Evolutionary conservation across 257 asterid species (phyloP).

Genomic region (Craterostigma plantagineum): DNA sequence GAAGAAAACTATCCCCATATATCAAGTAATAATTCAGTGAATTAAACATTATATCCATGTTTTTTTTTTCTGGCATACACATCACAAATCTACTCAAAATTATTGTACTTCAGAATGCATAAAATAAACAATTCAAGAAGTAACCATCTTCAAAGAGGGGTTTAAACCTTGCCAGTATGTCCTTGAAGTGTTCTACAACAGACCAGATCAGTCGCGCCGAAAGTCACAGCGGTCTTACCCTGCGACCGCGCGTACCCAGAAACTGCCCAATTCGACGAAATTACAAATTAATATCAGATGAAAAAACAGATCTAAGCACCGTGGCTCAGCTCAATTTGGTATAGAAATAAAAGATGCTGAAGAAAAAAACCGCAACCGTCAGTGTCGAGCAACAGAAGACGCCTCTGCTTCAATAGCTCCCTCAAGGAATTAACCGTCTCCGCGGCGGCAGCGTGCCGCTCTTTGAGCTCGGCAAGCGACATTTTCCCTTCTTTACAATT

Average conservation of each 20-base stretch:
- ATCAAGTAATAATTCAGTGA: too few species aligned
- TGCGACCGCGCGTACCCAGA: slow-evolving; percentile 68
- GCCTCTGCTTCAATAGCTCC: slow-evolving; percentile 55
- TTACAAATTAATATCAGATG: background rate
- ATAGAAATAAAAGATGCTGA: background rate
- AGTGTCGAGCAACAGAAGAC: slow-evolving; percentile 71
- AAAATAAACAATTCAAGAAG: background rate
- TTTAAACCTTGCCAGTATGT: slow-evolving; percentile 74
- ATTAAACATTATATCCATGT: too few species aligned
- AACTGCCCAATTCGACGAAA: slow-evolving; percentile 22
- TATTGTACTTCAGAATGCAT: background rate
- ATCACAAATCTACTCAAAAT: background rate
- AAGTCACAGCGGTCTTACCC: slow-evolving; percentile 67
- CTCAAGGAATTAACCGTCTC: slow-evolving; percentile 61
- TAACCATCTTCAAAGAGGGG: background rate
- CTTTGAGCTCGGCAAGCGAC: slow-evolving; percentile 81
- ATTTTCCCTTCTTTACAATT: slow-evolving; percentile 9
- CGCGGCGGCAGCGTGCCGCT: slow-evolving; percentile 80
- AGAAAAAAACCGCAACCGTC: slow-evolving; percentile 29
- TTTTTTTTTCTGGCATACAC: too few species aligned
- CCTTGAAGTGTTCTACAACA: slow-evolving; percentile 95
- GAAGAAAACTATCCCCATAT: too few species aligned
- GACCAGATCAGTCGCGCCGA: slow-evolving; percentile 94
- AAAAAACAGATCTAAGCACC: slow-evolving; percentile 19
- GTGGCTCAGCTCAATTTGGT: too few species aligned